A percentile compares a stretch with the other conserved stretches of the same genome.
Conservation (phyloP, 2,329 filamentous ascomycete species). For the Cladorrhinum sp. region DNA sequence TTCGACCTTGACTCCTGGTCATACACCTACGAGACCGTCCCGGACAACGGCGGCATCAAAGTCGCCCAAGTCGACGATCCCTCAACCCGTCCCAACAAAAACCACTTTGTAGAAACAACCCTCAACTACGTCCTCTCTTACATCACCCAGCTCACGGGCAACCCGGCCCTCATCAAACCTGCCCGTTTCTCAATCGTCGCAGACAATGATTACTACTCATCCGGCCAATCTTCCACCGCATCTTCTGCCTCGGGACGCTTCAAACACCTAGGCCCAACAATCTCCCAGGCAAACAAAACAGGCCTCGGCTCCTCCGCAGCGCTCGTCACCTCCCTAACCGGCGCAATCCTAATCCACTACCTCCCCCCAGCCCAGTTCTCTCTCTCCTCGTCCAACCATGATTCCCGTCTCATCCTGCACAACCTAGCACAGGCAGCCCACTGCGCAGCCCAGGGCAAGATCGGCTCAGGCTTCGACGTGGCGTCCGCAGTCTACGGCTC, state of each 20-base stretch:
- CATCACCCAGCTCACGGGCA: slow-evolving; percentile 50
- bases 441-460: slow-evolving; percentile 93
- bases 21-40: slow-evolving; percentile 71
- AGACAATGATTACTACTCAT: slow-evolving; percentile 96
- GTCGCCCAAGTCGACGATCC: slow-evolving; percentile 64
- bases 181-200: slow-evolving; percentile 82
- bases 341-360: slow-evolving; percentile 73
- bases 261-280: slow-evolving; percentile 60
- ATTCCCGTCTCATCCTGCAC: slow-evolving; percentile 65
- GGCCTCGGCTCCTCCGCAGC: slow-evolving; percentile 93
- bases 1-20: slow-evolving; percentile 85
- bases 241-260: slow-evolving; percentile 25
- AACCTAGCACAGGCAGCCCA: slow-evolving; percentile 93
- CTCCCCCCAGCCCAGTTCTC: slow-evolving; percentile 57
- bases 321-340: slow-evolving; percentile 82
- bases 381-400: slow-evolving; percentile 49
- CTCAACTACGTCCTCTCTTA: slow-evolving; percentile 86
- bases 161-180: slow-evolving; percentile 53
- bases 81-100: slow-evolving; percentile 43
- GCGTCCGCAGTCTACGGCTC: slow-evolving; percentile 90
- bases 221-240: slow-evolving; percentile 44
- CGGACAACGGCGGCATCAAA: slow-evolving; percentile 72
- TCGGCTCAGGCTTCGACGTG: slow-evolving; percentile 94
- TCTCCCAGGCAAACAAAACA: slow-evolving; percentile 85
- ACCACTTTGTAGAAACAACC: slow-evolving; percentile 90